These are phyloP conservation scores for Clavispora vitiphila DNA, from an alignment of 805 yeast species.

Conservation along the genomic window DNA sequence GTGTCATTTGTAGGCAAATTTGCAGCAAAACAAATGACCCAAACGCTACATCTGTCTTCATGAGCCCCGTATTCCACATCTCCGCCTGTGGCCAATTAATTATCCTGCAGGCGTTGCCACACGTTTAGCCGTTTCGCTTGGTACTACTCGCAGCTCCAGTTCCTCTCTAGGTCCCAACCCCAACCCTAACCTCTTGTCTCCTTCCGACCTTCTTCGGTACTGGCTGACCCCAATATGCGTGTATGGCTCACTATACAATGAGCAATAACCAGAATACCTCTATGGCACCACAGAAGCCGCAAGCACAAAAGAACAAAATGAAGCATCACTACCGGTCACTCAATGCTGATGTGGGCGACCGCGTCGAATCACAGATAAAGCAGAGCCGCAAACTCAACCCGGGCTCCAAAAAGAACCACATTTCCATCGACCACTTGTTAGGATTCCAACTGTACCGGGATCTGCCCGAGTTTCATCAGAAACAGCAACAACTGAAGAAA, in stretches of 20 bases:
- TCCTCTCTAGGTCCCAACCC: not conserved
- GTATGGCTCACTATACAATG: conserved; percentile 1
- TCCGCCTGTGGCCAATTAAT: not conserved
- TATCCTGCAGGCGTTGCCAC: not conserved
- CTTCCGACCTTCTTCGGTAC: not conserved
- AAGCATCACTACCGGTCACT: not conserved
- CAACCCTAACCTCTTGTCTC: not conserved
- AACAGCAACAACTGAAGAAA: conserved; percentile 11
- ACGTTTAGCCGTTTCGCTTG: not conserved
- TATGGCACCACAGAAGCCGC: not conserved
- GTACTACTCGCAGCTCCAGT: not conserved
- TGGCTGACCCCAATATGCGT: conserved; percentile 2
- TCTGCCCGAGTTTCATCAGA: conserved; percentile 30
- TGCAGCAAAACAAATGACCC: too few species aligned
- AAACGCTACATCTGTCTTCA: too few species aligned
- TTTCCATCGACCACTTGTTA: conserved; percentile 60
- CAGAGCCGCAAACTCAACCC: conserved; percentile 4
- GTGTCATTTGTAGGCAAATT: too few species aligned
- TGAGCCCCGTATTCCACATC: not conserved
- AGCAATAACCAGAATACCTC: not conserved
- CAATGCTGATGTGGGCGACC: conserved; percentile 5
- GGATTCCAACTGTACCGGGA: conserved; percentile 46
- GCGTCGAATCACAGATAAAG: conserved; percentile 5
- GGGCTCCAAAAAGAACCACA: conserved; percentile 37
- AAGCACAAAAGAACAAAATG: not conserved